Percentiles rank a stretch among this genome's conserved stretches.
Conservation (phyloP, 2,329 filamentous ascomycete species). For the Fusarium pseudograminearum region DNA sequence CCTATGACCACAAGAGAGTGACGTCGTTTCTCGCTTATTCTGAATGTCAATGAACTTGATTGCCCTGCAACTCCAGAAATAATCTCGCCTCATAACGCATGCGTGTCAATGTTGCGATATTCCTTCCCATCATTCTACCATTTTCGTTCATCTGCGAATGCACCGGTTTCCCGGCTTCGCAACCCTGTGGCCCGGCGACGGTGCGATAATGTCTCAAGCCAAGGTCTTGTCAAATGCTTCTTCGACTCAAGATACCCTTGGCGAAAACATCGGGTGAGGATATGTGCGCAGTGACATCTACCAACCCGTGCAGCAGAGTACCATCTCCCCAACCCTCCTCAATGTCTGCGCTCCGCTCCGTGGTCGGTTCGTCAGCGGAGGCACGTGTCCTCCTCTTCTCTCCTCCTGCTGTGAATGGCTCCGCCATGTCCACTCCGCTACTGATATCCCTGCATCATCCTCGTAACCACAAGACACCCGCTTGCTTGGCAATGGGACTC, state of each 20-base stretch:
- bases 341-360: constrained; percentile 27
- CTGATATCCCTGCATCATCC: constrained; percentile 17
- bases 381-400: constrained; percentile 32
- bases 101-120: not conserved
- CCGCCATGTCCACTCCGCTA: constrained; percentile 35
- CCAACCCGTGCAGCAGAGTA: not conserved
- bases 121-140: not conserved
- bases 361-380: constrained; percentile 26
- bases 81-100: constrained; percentile 5
- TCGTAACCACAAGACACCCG: constrained; percentile 24
- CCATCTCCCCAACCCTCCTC: constrained; percentile 2
- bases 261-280: constrained; percentile 9
- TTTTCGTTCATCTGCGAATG: constrained; percentile 6
- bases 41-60: not conserved
- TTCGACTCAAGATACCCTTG: constrained; percentile 22
- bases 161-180: constrained; percentile 9
- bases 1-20: not conserved
- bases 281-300: constrained; percentile 16
- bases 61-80: not conserved
- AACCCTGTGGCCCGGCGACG: constrained; percentile 7
- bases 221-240: constrained; percentile 44
- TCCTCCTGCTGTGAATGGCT: constrained; percentile 26
- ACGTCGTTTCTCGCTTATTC: constrained; percentile 9
- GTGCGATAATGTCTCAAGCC: constrained; percentile 22
- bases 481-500: constrained; percentile 31